phyloP scores from a whole-genome alignment of 108 stramenopile genomes.

The Parietichytrium sp. region DNA sequence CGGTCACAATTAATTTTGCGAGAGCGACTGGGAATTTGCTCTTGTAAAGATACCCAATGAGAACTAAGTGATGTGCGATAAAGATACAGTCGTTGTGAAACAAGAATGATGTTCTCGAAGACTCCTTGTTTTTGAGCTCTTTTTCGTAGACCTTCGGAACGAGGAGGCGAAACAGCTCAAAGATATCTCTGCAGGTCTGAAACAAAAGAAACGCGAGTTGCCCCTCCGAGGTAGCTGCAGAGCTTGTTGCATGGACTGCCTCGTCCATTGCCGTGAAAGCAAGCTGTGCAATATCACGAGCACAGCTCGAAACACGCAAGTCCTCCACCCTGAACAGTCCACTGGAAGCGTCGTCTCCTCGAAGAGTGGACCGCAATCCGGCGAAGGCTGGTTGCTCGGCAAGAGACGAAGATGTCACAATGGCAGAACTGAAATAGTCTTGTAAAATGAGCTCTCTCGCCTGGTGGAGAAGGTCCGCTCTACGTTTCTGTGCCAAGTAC shows the following conservation, averaged over 20 bases:
- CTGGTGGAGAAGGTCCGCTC: background rate
- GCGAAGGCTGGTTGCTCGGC: background rate
- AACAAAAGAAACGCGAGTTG: background rate
- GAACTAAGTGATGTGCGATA: background rate
- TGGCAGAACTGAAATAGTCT: background rate
- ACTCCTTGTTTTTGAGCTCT: background rate
- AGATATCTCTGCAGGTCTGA: background rate
- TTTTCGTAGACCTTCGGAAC: background rate
- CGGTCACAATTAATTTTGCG: background rate
- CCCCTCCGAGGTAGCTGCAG: background rate
- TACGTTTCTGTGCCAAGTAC: constrained; percentile 10
- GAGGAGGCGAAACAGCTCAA: constrained; percentile 12
- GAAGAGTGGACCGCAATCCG: no score
- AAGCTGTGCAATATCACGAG: background rate
- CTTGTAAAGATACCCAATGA: constrained; percentile 2
- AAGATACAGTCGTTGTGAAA: constrained; percentile 21
- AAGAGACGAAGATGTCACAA: no score
- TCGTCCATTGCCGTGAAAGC: background rate
- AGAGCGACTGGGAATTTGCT: background rate
- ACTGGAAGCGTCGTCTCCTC: background rate
- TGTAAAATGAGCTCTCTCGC: background rate
- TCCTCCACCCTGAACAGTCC: background rate
- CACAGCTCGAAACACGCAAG: background rate
- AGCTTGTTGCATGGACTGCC: background rate
- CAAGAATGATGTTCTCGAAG: background rate